Evolutionary conservation across 805 yeast species (phyloP).

Genomic region (Starmerella scarabaei): DNA sequence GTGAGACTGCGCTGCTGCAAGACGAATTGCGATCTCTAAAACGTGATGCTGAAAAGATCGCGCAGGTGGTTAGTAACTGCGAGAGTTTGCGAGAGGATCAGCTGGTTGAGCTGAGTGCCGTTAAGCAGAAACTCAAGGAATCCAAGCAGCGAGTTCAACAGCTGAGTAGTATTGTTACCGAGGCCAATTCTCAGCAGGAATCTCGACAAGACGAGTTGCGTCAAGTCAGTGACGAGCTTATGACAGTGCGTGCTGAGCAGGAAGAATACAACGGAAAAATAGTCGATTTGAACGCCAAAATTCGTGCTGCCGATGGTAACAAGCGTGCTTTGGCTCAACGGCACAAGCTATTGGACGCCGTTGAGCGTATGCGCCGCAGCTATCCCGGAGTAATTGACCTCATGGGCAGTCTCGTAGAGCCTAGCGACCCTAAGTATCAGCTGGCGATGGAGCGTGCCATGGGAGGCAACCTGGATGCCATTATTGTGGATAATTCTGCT

Average conservation of each 20-base stretch:
- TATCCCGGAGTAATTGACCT: slow-evolving; percentile 78
- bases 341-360: slow-evolving; percentile 56
- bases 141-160: slow-evolving; percentile 3
- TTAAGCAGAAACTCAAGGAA: slow-evolving; percentile 4
- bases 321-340: slow-evolving; percentile 67
- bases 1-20: slow-evolving; percentile 5
- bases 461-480: slow-evolving; percentile 68
- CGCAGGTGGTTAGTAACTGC: not conserved
- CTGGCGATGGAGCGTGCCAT: slow-evolving; percentile 36
- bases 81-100: slow-evolving; percentile 3
- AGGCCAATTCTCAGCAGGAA: slow-evolving; percentile 9
- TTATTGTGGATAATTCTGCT: slow-evolving; percentile 61
- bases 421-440: slow-evolving; percentile 30
- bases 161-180: slow-evolving; percentile 12
- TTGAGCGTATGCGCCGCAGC: slow-evolving; percentile 46
- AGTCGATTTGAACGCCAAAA: slow-evolving; percentile 42
- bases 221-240: slow-evolving; percentile 11
- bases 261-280: slow-evolving; percentile 33
- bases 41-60: not conserved
- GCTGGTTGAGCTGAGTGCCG: slow-evolving; percentile 1
- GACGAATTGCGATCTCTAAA: slow-evolving; percentile 3
- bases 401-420: slow-evolving; percentile 66
- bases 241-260: slow-evolving; percentile 20
- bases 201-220: slow-evolving; percentile 15
- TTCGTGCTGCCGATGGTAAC: slow-evolving; percentile 63